Evolutionary conservation across 805 yeast genomes (phyloP).

Genomic region (Limtongia smithiae): DNA sequence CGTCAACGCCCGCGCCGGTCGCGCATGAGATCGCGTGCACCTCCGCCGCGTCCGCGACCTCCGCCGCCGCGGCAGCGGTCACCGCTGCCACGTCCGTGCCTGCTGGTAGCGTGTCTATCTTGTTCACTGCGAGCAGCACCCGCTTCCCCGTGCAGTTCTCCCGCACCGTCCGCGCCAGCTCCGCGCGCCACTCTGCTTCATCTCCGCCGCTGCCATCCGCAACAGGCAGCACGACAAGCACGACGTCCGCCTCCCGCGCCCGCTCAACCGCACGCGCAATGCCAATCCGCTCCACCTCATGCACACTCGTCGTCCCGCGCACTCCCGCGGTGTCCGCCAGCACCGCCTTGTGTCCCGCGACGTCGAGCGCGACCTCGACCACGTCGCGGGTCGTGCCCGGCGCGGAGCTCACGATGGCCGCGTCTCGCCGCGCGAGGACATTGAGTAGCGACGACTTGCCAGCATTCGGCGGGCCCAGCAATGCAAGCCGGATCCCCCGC

Average conservation of each 20-base stretch:
- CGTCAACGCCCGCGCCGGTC: constrained; percentile 55
- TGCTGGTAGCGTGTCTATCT: constrained; percentile 31
- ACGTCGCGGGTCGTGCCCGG: constrained; percentile 95
- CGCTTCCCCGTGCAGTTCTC: constrained; percentile 9
- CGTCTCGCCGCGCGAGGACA: constrained; percentile 67
- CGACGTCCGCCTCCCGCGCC: constrained; percentile 60
- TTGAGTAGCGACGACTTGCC: constrained; percentile 90
- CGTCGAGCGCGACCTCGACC: constrained; percentile 74
- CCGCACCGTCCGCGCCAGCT: constrained; percentile 10
- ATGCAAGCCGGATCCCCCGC: constrained; percentile 66
- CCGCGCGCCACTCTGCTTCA: constrained; percentile 8
- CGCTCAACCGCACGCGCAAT: constrained; percentile 68
- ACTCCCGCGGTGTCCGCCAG: constrained; percentile 94
- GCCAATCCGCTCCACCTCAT: constrained; percentile 69
- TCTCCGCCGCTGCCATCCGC: too few species aligned
- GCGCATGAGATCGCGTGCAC: constrained; percentile 55
- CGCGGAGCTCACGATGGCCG: constrained; percentile 83
- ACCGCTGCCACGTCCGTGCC: background rate
- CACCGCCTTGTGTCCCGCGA: constrained; percentile 77
- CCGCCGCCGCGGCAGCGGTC: constrained; percentile 15
- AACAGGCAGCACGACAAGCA: constrained; percentile 59
- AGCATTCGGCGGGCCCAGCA: constrained; percentile 92
- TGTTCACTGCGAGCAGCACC: constrained; percentile 37
- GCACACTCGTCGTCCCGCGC: constrained; percentile 42
- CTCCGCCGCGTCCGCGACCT: constrained; percentile 18